Conservation (phyloP, 2,329 filamentous ascomycete species). For the Diaporthe nobilis region DNA sequence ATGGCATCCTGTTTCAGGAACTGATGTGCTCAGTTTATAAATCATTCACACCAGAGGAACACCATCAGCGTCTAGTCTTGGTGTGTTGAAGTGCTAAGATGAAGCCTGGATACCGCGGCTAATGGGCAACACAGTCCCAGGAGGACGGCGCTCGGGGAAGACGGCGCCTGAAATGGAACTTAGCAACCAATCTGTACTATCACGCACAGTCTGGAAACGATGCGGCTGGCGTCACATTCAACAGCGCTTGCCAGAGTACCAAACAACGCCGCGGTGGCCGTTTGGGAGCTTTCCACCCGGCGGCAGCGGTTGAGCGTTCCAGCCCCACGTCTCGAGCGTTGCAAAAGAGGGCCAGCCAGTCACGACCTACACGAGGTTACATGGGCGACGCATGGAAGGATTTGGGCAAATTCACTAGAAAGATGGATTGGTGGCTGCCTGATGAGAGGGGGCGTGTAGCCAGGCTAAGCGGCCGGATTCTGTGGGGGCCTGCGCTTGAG, state of each 20-base stretch:
- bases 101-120: background rate
- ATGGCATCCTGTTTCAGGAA: background rate
- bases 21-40: background rate
- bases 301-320: background rate
- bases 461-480: slow-evolving; percentile 12
- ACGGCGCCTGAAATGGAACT: background rate
- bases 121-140: background rate
- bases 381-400: slow-evolving; percentile 17
- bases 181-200: background rate
- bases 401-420: slow-evolving; percentile 19
- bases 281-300: background rate
- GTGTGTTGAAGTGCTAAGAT: background rate
- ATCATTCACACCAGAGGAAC: background rate
- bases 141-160: background rate
- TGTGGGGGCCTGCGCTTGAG: slow-evolving; percentile 1
- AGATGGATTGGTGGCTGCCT: slow-evolving; percentile 13
- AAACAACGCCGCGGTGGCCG: background rate
- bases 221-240: background rate
- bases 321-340: background rate
- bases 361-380: background rate
- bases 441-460: background rate
- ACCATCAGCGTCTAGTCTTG: background rate
- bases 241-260: background rate
- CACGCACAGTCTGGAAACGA: background rate
- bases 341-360: background rate